Evolutionary conservation across 768 basidiomycete species (phyloP).

Genomic region (Naganishia vishniacii): DNA sequence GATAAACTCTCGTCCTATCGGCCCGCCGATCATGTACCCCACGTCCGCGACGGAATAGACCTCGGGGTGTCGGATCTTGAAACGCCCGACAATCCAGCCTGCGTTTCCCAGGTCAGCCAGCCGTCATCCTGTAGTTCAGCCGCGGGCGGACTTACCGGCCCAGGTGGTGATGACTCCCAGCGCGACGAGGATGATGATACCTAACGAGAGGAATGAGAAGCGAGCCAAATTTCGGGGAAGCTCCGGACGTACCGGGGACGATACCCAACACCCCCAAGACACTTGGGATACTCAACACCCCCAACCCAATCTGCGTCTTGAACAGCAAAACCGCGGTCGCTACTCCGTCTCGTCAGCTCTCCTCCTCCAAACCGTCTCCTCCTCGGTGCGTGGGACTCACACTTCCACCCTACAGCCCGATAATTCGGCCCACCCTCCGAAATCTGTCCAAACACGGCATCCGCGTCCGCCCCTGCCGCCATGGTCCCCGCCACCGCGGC

Average conservation of each 20-base stretch:
- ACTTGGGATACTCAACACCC: neutral
- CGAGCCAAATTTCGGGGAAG: no score
- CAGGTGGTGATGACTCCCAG: constrained; percentile 9
- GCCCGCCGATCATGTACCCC: constrained; percentile 17
- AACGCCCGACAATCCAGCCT: constrained; percentile 14
- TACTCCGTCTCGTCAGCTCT: no score
- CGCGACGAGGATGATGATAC: constrained; percentile 3
- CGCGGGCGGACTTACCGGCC: no score
- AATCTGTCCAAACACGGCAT: constrained; percentile 7
- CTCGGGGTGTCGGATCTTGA: constrained; percentile 18
- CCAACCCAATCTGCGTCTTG: constrained; percentile 18
- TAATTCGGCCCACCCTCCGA: constrained; percentile 4
- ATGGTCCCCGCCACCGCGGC: neutral
- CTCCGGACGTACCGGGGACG: no score
- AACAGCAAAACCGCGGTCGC: constrained; percentile 17
- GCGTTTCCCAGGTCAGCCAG: no score
- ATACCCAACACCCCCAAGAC: constrained; percentile 12
- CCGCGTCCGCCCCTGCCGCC: constrained; percentile 2
- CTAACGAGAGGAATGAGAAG: no score
- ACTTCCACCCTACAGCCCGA: constrained; percentile 4
- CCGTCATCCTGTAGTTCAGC: no score
- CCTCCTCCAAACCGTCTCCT: neutral
- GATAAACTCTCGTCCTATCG: constrained; percentile 1
- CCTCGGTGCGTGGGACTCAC: neutral
- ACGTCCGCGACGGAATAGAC: constrained; percentile 20